Conservation (phyloP, 352 stramenopile genomes). For the Pythium rishiriense region DNA sequence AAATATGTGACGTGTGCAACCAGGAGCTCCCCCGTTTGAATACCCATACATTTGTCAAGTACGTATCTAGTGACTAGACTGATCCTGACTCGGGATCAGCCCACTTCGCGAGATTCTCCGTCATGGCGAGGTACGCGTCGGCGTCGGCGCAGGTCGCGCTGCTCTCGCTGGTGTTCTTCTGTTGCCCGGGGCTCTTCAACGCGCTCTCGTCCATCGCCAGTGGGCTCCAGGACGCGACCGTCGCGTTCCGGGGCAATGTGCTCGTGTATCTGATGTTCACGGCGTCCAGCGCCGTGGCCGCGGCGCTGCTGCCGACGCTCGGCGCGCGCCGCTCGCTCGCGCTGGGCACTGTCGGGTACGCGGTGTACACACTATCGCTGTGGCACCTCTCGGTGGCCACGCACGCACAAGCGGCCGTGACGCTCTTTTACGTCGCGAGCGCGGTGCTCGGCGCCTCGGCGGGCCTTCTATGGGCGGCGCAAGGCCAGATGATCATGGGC, state of each 20-base stretch:
- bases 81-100: too few relatives aligned
- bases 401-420: neutral
- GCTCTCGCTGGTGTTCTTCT: constrained; percentile 51
- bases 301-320: constrained; percentile 43
- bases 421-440: constrained; percentile 35
- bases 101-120: neutral
- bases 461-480: constrained; percentile 74
- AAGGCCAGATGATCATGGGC: constrained; percentile 66
- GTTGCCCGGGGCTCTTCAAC: constrained; percentile 55
- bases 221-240: constrained; percentile 36
- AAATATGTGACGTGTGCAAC: constrained; percentile 12
- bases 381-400: constrained; percentile 36
- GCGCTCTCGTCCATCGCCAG: constrained; percentile 48
- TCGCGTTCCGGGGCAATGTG: constrained; percentile 44
- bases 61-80: neutral
- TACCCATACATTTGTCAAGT: neutral
- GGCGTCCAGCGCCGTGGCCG: constrained; percentile 46
- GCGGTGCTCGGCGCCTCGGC: constrained; percentile 54
- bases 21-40: neutral
- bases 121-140: neutral
- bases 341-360: constrained; percentile 62
- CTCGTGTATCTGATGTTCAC: constrained; percentile 69
- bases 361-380: constrained; percentile 43
- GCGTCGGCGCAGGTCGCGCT: constrained; percentile 35
- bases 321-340: constrained; percentile 48